Base-by-base conservation (phyloP, 257 asterid species). In the Galeopsis tetrahit region DNA sequence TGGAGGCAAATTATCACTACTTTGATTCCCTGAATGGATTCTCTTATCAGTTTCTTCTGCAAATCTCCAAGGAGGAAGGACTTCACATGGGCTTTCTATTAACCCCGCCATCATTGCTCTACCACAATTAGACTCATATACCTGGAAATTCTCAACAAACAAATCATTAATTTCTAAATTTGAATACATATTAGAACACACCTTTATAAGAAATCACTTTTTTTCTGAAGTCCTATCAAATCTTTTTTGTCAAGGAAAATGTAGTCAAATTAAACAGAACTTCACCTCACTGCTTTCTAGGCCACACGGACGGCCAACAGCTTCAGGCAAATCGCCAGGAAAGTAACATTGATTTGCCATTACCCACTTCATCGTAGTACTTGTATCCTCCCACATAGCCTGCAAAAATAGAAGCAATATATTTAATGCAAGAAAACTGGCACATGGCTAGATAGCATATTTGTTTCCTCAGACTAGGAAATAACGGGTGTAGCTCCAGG, bases 381-480 rank as follows among this genome's bases (percentile, higher is more conserved):
- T 79, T 48, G 75, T 83, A 80, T 95, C 99, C 87, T 92, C 97
- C 98, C 98, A 95, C 93, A 95, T 87, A 59, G 86, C 86, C 99
- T 92, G 89, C 77, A 79, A 71, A 9, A 58, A 58, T 21, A 60
- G 63, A 79, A 79, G 43, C 73, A 81, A 69, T 66, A 63, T 43
- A 15, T 2, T 13, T 66, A 64, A 75, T 49, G 68, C 57, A 77
- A 72, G 66, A 73, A 70, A 40, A 74, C 60, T 59, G 69, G n/a
- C 55, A 51, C 42, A 69, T 9, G 49, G 60, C 61, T 46, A 63
- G 58, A 51, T 42, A 71, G 49, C 61, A 48, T 39, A 66, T 56
- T 40, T 40, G 13, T 63, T 77, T 64, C 73, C 58, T 5, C 36
- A 60, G 3, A 28, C 14, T 7, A 61, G 61, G 56, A 69, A 61